Evolutionary conservation across 2,329 filamentous ascomycete genomes (phyloP), one percentile per base, ranked within the genome.

Genomic region (Hymenoscyphus albidus): DNA sequence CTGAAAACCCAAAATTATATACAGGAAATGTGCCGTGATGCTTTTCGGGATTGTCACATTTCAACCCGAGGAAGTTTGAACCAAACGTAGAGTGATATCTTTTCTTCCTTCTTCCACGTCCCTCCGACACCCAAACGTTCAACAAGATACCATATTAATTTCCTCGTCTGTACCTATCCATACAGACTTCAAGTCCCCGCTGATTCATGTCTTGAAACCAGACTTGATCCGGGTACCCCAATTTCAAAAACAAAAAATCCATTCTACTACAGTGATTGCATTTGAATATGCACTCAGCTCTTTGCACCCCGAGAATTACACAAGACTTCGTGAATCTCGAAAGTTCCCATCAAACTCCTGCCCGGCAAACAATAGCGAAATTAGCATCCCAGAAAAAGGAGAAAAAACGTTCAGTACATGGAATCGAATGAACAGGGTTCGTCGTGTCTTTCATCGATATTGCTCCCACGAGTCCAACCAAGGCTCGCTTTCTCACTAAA

Each of bases 201-300:
- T 57, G 40, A 27, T 35, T 48, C 48, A 14, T 57, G 54, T 48
- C 32, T 16, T 31, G 62, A 27, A 55, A 55, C 58, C 40, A 64
- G 32, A 54, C 48, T 55, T 55, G 57, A 62, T 39, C 59, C 62
- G 31, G 59, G 6, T 31, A 59, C 38, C 48, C 54, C 38, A 67
- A 61, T 65, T 54, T 59, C 13, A 66, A 57, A 58, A 67, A 64
- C 67, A 66, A 65, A 62, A 27, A 61, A 67, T 69, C 63, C 67
- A 69, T 69, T 74, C 70, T 73, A 73, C 70, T 72, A 73, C 70
- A 72, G 65, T 69, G 62, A 62, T 62, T 59, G 66, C 60, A 62
- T 56, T 58, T 58, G 42, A 59, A 65, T 62, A 64, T 62, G 65
- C 67, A 59, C 67, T 61, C 58, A 59, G 22, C 62, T 64, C 63